Evolutionary conservation across 495 filamentous ascomycete genomes (phyloP).

Genomic region (Penicillium arizonense): DNA sequence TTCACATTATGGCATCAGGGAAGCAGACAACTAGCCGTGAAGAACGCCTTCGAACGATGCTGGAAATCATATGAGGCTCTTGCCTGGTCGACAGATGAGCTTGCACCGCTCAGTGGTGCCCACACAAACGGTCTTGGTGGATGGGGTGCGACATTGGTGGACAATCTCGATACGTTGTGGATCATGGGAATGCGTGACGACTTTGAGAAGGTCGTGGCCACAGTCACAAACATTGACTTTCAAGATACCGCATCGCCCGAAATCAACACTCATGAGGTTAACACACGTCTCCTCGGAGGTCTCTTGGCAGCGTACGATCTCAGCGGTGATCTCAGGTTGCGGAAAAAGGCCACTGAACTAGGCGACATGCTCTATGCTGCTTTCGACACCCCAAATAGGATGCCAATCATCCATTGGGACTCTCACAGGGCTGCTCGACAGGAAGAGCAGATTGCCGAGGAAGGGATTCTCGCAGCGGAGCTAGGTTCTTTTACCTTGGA

Average conservation of each 20-base stretch:
- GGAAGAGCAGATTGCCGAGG: slow-evolving; percentile 23
- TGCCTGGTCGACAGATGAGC: slow-evolving; percentile 70
- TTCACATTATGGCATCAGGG: slow-evolving; percentile 2
- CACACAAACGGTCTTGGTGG: slow-evolving; percentile 68
- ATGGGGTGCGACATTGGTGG: slow-evolving; percentile 81
- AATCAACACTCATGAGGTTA: slow-evolving; percentile 51
- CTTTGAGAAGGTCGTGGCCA: slow-evolving; percentile 71
- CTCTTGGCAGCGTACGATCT: slow-evolving; percentile 51
- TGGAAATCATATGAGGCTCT: slow-evolving; percentile 64
- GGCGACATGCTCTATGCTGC: slow-evolving; percentile 38
- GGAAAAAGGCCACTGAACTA: slow-evolving; percentile 32
- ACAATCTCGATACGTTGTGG: slow-evolving; percentile 84
- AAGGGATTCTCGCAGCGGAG: slow-evolving; percentile 59
- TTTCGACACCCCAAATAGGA: slow-evolving; percentile 38
- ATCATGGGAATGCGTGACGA: slow-evolving; percentile 81
- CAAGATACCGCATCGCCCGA: slow-evolving; percentile 25
- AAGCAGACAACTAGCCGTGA: slow-evolving; percentile 45
- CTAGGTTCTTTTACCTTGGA: slow-evolving; percentile 80
- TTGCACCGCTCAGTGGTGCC: slow-evolving; percentile 57
- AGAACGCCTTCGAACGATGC: slow-evolving; percentile 55
- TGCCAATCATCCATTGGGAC: slow-evolving; percentile 38
- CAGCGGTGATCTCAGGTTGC: slow-evolving; percentile 32
- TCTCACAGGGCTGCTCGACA: slow-evolving; percentile 17
- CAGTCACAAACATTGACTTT: slow-evolving; percentile 71
- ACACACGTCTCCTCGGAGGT: slow-evolving; percentile 51